A percentile compares a stretch with the other conserved stretches of the same genome.
phyloP scores from a whole-genome alignment of 1,284 basidiomycete species.

The Puccinia brachypodii region DNA sequence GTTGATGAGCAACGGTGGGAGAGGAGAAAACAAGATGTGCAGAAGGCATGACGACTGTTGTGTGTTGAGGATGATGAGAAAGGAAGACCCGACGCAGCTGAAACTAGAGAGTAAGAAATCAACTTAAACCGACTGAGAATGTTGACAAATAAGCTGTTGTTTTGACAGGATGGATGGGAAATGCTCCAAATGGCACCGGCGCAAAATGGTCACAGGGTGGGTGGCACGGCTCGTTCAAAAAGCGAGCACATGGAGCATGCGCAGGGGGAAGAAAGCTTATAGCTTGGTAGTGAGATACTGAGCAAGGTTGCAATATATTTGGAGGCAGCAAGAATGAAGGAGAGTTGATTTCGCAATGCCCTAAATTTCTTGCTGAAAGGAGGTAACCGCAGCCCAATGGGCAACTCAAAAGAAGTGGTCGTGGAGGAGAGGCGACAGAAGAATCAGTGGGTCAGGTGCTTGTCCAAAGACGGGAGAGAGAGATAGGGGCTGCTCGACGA shows the following conservation, averaged over 20 bases:
- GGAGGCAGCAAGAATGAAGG: too few species aligned
- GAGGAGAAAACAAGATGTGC: conserved; percentile 38
- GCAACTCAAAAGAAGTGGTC: background rate
- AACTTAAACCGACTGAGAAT: background rate
- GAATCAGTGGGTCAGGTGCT: background rate
- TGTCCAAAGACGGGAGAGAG: background rate
- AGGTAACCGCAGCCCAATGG: background rate
- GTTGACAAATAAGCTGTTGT: background rate
- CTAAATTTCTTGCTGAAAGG: too few species aligned
- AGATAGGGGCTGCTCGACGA: background rate
- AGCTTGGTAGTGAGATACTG: too few species aligned
- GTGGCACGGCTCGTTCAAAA: too few species aligned
- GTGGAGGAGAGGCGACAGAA: background rate
- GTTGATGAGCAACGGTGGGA: conserved; percentile 24
- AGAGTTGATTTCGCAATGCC: too few species aligned
- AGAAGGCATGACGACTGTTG: conserved; percentile 14
- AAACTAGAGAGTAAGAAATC: background rate
- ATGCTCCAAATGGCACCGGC: background rate
- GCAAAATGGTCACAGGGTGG: too few species aligned
- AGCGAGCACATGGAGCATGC: too few species aligned
- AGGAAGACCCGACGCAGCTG: background rate
- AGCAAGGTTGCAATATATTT: too few species aligned
- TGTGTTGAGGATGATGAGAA: background rate
- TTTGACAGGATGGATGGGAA: background rate
- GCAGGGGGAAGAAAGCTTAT: too few species aligned